Conservation (phyloP, 345 rosid genomes). For the Aethionema arabicum region DNA sequence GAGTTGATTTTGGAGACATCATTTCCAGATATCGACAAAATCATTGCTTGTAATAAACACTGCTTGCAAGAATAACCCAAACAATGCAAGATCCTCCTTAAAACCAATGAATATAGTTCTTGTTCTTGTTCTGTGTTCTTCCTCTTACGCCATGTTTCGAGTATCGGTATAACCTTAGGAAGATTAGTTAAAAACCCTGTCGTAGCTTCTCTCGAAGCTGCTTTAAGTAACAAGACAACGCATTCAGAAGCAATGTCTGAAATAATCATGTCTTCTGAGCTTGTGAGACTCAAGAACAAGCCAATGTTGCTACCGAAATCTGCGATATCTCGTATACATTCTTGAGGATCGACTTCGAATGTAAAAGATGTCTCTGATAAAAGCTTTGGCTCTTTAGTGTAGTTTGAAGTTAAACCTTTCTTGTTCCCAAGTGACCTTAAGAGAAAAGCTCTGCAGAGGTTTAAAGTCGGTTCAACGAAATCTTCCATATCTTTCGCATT, state of each 20-base stretch:
- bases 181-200: constrained; percentile 82
- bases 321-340: constrained; percentile 64
- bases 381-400: constrained; percentile 60
- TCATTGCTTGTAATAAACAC: constrained; percentile 80
- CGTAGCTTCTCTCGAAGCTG: constrained; percentile 91
- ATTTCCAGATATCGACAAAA: constrained; percentile 59
- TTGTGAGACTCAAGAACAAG: constrained; percentile 59
- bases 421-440: constrained; percentile 56
- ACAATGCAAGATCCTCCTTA: constrained; percentile 74
- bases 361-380: constrained; percentile 54
- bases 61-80: constrained; percentile 83
- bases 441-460: constrained; percentile 78
- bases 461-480: constrained; percentile 87
- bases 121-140: constrained; percentile 30
- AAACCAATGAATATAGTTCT: constrained; percentile 27
- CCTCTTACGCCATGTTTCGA: constrained; percentile 57
- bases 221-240: constrained; percentile 65
- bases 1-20: constrained; percentile 66
- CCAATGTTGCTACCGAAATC: constrained; percentile 78
- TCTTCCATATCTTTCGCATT: constrained; percentile 95
- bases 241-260: constrained; percentile 82
- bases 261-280: constrained; percentile 46
- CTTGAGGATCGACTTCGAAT: constrained; percentile 50
- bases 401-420: constrained; percentile 41
- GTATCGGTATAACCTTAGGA: constrained; percentile 58